Evolutionary conservation across 2,329 filamentous ascomycete genomes (phyloP), one percentile per base, ranked within the genome.

Genomic region (Sporothrix protearum): DNA sequence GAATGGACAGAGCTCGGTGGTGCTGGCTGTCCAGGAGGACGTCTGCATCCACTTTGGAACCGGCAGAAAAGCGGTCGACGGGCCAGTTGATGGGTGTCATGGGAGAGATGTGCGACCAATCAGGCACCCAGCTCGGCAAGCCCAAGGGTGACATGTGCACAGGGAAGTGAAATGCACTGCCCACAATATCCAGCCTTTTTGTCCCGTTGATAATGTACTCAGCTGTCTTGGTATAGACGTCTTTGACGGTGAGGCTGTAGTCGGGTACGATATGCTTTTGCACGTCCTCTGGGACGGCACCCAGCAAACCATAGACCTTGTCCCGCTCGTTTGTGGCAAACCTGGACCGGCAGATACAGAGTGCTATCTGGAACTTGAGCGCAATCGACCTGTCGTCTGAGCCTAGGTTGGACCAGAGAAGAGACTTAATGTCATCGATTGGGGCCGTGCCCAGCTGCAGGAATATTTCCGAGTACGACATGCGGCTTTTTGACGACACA

Each of bases 151-250:
- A 39, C 8, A 25, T 30, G 3, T 39, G 47, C 3, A 53, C 66
- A n/a, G 66, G 47, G 3, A 39, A 55, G 12, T 53, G 49, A 19
- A 68, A 47, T 3, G 66, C 47, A 19, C 51, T 47, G 7, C 66
- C 47, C 16, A 68, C 7, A 8, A 68, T 16, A 25, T 68, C 49
- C 30, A 68, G 25, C 3, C 49, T 22, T 9, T 19, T 68, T 39
- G 47, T 68, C 7, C 12, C 22, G 2, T 10, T 10, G 42, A 76
- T 75, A 12, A 69, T 53, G 22, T 70, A 47, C 22, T 68, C 49
- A 12, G 69, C 67, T 16, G 71, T 64, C 19, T 66, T 67, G 36
- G 47, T 47, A 42, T 72, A 75, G 3, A 74, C 71, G 5, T 72
- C 68, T 7, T 30, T 70, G n/a, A 71, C 59, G 10, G 68, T 49